These are phyloP conservation scores for Hyaloperonospora brassicae DNA, from an alignment of 352 stramenopile genomes.

Conservation along the genomic window DNA sequence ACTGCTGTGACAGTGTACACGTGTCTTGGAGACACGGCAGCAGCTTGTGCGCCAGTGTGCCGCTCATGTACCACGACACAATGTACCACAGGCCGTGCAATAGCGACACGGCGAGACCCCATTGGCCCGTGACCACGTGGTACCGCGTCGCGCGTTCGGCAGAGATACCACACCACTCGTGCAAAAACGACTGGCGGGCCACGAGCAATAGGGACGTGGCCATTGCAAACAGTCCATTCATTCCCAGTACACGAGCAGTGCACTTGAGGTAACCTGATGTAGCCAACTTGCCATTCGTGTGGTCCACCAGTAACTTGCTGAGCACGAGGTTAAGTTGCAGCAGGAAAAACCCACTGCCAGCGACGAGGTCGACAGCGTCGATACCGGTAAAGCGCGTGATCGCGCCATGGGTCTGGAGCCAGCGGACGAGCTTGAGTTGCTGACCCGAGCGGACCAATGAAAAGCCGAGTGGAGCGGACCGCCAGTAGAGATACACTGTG, in stretches of 20 bases:
- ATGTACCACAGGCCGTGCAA: conserved; percentile 52
- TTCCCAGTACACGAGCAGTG: conserved; percentile 46
- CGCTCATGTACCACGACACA: conserved; percentile 42
- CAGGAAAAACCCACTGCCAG: conserved; percentile 34
- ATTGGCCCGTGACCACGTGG: conserved; percentile 55
- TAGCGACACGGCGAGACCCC: conserved; percentile 33
- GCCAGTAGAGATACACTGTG: conserved; percentile 39
- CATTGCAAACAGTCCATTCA: conserved; percentile 57
- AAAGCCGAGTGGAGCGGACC: conserved; percentile 12
- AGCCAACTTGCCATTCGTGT: conserved; percentile 54
- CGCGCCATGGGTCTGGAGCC: conserved; percentile 20
- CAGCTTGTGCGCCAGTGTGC: conserved; percentile 43
- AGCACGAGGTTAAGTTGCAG: conserved; percentile 59
- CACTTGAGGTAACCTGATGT: conserved; percentile 46
- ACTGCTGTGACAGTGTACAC: conserved; percentile 36
- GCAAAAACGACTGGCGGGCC: conserved; percentile 52
- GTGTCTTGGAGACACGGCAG: conserved; percentile 40
- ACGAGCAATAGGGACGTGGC: conserved; percentile 58
- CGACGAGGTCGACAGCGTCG: conserved; percentile 44
- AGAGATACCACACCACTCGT: conserved; percentile 47
- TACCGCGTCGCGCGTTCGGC: conserved; percentile 50
- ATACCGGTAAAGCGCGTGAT: conserved; percentile 19
- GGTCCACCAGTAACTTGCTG: conserved; percentile 59
- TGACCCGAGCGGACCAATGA: conserved; percentile 8
- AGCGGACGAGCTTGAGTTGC: conserved; percentile 18